A percentile compares a stretch with the other conserved stretches of the same genome.
Conservation (phyloP, 192 early-diverging fungal genomes). For the Coemansia sp. region DNA sequence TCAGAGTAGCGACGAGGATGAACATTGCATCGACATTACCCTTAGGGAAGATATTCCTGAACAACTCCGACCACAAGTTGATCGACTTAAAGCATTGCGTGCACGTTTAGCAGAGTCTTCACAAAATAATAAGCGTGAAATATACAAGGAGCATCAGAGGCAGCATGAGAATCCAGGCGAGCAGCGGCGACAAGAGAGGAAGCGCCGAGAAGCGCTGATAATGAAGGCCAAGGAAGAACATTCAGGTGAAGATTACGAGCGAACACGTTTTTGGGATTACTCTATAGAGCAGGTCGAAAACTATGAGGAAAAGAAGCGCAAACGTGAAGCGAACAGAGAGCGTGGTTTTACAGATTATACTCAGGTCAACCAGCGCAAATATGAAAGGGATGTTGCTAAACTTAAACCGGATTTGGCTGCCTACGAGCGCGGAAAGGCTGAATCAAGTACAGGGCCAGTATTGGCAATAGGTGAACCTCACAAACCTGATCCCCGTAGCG, state of each 20-base stretch:
- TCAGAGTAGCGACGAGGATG: conserved; percentile 17
- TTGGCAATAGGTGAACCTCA: conserved; percentile 35
- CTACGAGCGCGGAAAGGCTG: conserved; percentile 67
- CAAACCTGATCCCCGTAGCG: conserved; percentile 62
- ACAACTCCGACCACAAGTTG: conserved; percentile 26
- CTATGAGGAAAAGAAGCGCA: conserved; percentile 69
- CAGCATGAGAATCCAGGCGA: conserved; percentile 65
- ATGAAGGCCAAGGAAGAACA: conserved; percentile 62
- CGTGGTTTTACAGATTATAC: conserved; percentile 82
- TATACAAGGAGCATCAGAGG: conserved; percentile 73
- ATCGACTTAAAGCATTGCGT: conserved; percentile 27
- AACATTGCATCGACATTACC: conserved; percentile 30
- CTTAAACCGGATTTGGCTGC: conserved; percentile 80
- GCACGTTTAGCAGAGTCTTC: conserved; percentile 21
- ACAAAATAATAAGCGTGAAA: conserved; percentile 71
- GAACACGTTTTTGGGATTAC: conserved; percentile 78
- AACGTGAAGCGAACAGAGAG: conserved; percentile 57
- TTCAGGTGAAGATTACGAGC: conserved; percentile 79
- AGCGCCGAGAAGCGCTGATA: conserved; percentile 71
- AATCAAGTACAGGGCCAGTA: conserved; percentile 14
- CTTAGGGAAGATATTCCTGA: conserved; percentile 37
- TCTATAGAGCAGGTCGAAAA: conserved; percentile 81
- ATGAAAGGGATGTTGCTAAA: conserved; percentile 71
- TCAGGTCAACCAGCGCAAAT: conserved; percentile 87
- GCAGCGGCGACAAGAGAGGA: conserved; percentile 65